phyloP scores from a whole-genome alignment of 208 protist genomes.

The Lotmaria passim region DNA sequence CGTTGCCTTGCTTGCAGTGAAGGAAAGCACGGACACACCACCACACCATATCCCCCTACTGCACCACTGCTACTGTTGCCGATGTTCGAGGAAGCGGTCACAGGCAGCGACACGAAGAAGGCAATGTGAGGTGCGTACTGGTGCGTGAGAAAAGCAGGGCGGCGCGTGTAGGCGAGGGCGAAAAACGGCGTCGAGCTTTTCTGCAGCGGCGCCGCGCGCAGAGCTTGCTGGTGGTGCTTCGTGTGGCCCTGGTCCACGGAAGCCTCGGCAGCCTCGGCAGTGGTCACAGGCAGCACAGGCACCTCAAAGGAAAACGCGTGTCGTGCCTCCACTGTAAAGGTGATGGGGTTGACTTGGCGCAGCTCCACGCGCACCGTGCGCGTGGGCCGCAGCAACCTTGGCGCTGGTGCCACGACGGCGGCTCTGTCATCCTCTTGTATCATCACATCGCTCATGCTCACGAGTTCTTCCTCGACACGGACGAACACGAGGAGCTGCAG shows the following conservation, averaged over 20 bases:
- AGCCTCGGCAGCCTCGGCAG: too few species aligned
- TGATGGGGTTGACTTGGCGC: slow-evolving; percentile 48
- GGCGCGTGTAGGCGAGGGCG: slow-evolving; percentile 47
- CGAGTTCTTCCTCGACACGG: slow-evolving; percentile 34
- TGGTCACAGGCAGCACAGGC: slow-evolving; percentile 25
- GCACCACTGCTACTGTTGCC: neutral
- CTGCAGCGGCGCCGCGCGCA: neutral
- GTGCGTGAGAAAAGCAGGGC: slow-evolving; percentile 59
- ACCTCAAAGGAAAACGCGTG: slow-evolving; percentile 42
- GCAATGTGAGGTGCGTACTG: slow-evolving; percentile 61
- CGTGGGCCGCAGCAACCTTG: neutral
- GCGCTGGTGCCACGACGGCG: too few species aligned
- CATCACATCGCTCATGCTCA: neutral
- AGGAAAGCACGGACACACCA: slow-evolving; percentile 42
- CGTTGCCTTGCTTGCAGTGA: neutral
- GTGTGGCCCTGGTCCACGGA: too few species aligned
- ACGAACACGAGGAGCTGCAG: slow-evolving; percentile 45
- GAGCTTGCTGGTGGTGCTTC: neutral
- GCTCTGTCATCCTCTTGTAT: neutral
- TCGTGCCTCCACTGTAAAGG: slow-evolving; percentile 63
- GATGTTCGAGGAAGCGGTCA: neutral
- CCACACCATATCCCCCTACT: slow-evolving; percentile 23
- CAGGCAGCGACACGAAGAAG: slow-evolving; percentile 50
- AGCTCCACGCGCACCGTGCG: slow-evolving; percentile 50
- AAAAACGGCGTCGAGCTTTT: neutral